Percentiles rank a stretch among this genome's conserved stretches.
phyloP scores from a whole-genome alignment of 1,284 basidiomycete genomes.

The Naganishia cerealis region DNA sequence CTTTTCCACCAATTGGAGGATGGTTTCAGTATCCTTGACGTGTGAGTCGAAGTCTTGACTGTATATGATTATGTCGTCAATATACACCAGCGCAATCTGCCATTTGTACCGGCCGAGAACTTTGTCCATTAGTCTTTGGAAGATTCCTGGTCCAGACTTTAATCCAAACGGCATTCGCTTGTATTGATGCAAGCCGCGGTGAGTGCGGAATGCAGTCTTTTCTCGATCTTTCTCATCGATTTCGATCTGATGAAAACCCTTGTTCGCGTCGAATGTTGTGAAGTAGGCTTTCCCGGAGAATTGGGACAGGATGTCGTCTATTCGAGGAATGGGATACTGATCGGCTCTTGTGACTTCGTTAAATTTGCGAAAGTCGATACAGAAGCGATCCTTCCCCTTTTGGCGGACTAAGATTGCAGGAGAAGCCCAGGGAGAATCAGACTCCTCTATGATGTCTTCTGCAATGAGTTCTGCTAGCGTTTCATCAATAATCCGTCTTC shows the following conservation, averaged over 20 bases:
- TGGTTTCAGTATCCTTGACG: constrained; percentile 23
- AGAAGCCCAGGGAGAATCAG: constrained; percentile 49
- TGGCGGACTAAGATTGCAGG: constrained; percentile 51
- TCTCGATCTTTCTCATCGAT: constrained; percentile 45
- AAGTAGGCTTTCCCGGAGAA: constrained; percentile 51
- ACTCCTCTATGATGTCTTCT: constrained; percentile 45
- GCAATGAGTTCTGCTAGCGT: constrained; percentile 36
- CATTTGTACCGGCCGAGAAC: constrained; percentile 8
- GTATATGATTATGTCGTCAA: constrained; percentile 30
- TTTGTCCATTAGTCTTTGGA: constrained; percentile 42
- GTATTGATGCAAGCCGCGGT: constrained; percentile 55
- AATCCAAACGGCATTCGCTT: constrained; percentile 56
- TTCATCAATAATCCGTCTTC: constrained; percentile 46
- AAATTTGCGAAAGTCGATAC: too few species aligned
- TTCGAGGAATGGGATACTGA: constrained; percentile 55
- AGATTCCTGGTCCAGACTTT: constrained; percentile 54
- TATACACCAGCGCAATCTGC: constrained; percentile 3
- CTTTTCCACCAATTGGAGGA: constrained; percentile 14
- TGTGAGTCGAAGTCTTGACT: too few species aligned
- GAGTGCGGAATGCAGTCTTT: constrained; percentile 55
- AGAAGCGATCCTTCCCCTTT: constrained; percentile 45
- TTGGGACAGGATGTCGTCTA: constrained; percentile 53
- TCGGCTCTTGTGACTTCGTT: constrained; percentile 52
- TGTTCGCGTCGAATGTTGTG: constrained; percentile 52
- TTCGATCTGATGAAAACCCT: constrained; percentile 54